phyloP scores from a whole-genome alignment of 179 eudicot species.

The Spinacia oleracea region DNA sequence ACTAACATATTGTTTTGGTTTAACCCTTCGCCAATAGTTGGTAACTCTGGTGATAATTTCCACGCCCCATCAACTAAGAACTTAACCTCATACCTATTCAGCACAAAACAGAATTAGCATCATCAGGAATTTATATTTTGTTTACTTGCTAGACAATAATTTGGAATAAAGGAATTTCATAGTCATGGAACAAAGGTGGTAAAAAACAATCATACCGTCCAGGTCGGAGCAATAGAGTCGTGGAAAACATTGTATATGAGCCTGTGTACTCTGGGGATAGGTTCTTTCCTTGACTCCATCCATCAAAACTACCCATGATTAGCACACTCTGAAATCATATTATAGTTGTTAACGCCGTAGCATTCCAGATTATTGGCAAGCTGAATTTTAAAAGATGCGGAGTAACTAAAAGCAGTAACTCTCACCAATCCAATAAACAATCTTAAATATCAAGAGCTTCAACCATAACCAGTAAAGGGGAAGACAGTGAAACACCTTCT shows the following conservation, averaged over 20 bases:
- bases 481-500: not conserved
- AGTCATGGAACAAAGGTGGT: not conserved
- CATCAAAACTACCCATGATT: conserved; percentile 94
- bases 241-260: conserved; percentile 61
- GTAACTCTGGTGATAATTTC: conserved; percentile 69
- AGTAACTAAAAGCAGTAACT: not conserved
- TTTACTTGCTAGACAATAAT: not conserved
- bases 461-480: not conserved
- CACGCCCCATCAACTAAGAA: conserved; percentile 93
- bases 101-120: not conserved
- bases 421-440: not conserved
- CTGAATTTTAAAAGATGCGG: conserved; percentile 1
- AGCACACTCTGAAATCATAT: conserved; percentile 68
- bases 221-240: conserved; percentile 77
- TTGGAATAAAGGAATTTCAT: not conserved
- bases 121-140: not conserved
- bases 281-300: conserved; percentile 91
- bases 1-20: conserved; percentile 70
- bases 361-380: not conserved
- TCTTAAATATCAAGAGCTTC: no score
- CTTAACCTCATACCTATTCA: conserved; percentile 74
- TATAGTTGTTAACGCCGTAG: not conserved
- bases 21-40: conserved; percentile 71
- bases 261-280: conserved; percentile 84
- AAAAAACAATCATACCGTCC: conserved; percentile 56